Base-by-base conservation (phyloP, 1,139 yeast genomes). In the Komagataea norvegica region DNA sequence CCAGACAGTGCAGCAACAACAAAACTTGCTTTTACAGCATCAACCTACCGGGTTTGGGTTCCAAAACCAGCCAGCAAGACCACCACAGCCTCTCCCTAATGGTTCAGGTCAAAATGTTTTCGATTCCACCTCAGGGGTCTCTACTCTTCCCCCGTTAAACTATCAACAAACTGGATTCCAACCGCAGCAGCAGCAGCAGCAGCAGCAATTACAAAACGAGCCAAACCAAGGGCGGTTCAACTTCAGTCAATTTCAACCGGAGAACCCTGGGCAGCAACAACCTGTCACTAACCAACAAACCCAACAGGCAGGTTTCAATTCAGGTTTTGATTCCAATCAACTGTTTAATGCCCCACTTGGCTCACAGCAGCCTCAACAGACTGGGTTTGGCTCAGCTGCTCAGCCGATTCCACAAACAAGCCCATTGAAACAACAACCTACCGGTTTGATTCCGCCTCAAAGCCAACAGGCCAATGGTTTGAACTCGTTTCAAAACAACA, bases 381-480 rank as follows among this genome's bases (percentile, higher is more conserved):
- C 40, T 9, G 39, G 41, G 42, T 33, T 61, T 62, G 16, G 46
- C 57, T 15, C 27, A 20, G 9, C 33, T 40, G 13, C 37, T 38
- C 33, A 37, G 7, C 14, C 6, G 6, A 18, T 9, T 22, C 24
- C 18, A 59, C 64, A 26, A 53, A 21, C 66, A 10, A 61, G 61
- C 29, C 39, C 43, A 31, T 40, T 39, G 32, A 41, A 35, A 25
- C 43, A 64, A 8, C 71, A 62, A 38, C 58, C 48, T 30, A 59
- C 66, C 4, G 64, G 64, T 5, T 54, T 55, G 39, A 58, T 33
- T 38, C 29, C 34, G 7, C 14, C 27, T 11, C 15, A 29, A 9
- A 33, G 10, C 7, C 51, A 60, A 15, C 76, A 67, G 48, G 47
- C 43, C 37, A 67, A 38, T 2, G 39, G 38, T 8, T 24, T n/a